phyloP scores from a whole-genome alignment of 768 basidiomycete species.

The Crucibulum laeve region DNA sequence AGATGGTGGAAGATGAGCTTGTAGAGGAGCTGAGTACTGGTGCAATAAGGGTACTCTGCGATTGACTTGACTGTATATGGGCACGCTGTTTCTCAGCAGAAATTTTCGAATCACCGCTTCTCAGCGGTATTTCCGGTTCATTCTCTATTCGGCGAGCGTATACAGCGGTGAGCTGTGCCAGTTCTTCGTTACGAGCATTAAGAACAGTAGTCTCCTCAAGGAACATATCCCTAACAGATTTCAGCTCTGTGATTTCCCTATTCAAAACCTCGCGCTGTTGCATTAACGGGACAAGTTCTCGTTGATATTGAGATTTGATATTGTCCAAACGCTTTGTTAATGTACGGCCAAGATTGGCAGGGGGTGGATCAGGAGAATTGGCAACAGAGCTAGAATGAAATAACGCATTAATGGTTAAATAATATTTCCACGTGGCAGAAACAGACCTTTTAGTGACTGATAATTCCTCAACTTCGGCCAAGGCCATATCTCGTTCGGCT shows the following conservation, averaged over 20 bases:
- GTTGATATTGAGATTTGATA: conserved; percentile 83
- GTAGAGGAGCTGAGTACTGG: conserved; percentile 41
- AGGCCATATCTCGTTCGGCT: conserved; percentile 85
- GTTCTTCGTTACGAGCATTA: conserved; percentile 88
- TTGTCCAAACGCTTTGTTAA: conserved; percentile 82
- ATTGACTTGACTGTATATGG: conserved; percentile 14
- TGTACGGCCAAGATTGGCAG: conserved; percentile 55
- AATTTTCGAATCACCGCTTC: conserved; percentile 17
- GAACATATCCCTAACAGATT: conserved; percentile 79
- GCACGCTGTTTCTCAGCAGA: conserved; percentile 23
- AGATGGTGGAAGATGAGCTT: conserved; percentile 37
- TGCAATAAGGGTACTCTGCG: conserved; percentile 22
- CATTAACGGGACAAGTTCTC: conserved; percentile 80
- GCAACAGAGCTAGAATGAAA: conserved; percentile 17
- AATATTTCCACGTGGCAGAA: conserved; percentile 1
- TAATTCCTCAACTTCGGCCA: conserved; percentile 93
- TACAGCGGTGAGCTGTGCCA: conserved; percentile 82
- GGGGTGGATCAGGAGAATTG: conserved; percentile 29
- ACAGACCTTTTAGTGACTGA: conserved; percentile 68
- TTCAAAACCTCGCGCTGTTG: conserved; percentile 74
- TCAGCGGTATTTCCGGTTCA: conserved; percentile 29
- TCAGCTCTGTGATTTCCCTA: conserved; percentile 84
- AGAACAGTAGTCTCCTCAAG: conserved; percentile 90
- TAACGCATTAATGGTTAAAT: conserved; percentile 4
- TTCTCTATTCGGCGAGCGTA: conserved; percentile 76